phyloP scores from a whole-genome alignment of 2,329 filamentous ascomycete species.

The Alternaria gansuensis region DNA sequence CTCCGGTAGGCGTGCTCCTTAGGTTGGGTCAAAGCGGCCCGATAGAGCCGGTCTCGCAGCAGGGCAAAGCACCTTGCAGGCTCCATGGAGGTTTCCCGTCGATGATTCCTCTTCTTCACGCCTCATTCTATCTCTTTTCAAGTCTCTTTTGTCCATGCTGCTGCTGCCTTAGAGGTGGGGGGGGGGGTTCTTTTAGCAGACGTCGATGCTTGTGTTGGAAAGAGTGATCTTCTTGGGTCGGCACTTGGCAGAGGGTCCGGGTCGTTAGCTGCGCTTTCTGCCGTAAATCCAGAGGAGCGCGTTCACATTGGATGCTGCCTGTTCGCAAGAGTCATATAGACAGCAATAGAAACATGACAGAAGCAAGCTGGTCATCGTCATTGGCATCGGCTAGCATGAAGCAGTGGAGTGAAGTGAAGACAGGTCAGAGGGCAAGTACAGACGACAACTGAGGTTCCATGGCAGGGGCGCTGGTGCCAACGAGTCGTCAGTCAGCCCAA shows the following conservation, averaged over 20 bases:
- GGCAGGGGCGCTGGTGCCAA: conserved; percentile 7
- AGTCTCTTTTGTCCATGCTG: not conserved
- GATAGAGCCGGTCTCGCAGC: not conserved
- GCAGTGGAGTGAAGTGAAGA: not conserved
- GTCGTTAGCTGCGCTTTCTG: conserved; percentile 4
- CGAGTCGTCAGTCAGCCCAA: conserved; percentile 1
- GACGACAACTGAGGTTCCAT: conserved; percentile 3
- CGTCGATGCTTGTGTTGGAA: not conserved
- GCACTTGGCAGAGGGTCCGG: not conserved
- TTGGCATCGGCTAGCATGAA: not conserved
- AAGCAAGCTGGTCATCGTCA: not conserved
- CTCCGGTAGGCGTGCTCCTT: not conserved
- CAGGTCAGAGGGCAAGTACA: not conserved
- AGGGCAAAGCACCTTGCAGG: not conserved
- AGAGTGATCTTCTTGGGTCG: not conserved
- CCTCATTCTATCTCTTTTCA: not conserved
- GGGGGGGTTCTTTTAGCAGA: not conserved
- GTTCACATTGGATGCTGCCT: not conserved
- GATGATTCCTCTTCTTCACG: not conserved
- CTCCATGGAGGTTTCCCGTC: not conserved
- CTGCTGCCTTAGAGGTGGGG: not conserved
- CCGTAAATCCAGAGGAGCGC: not conserved
- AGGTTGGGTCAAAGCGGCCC: not conserved
- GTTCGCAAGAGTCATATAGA: not conserved
- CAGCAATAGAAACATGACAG: not conserved